Conservation (phyloP, 2,329 filamentous ascomycete species). For the Monilinia aucupariae region DNA sequence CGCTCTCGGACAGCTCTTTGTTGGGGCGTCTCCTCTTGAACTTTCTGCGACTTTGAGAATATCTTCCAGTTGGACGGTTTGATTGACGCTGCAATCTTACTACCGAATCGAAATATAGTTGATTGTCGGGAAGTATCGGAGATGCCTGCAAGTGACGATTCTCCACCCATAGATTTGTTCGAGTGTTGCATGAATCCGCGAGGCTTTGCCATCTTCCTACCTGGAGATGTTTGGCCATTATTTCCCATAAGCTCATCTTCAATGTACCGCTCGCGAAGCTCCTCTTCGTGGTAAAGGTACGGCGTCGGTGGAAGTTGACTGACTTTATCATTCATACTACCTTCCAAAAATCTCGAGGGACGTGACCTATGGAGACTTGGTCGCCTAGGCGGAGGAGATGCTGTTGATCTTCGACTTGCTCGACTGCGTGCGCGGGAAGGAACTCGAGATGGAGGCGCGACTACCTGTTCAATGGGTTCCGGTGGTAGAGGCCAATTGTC, state of each 20-base stretch:
- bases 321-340: slow-evolving; percentile 77
- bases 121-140: slow-evolving; percentile 37
- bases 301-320: slow-evolving; percentile 54
- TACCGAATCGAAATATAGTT: slow-evolving; percentile 51
- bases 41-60: slow-evolving; percentile 27
- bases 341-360: slow-evolving; percentile 67
- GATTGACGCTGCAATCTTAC: slow-evolving; percentile 48
- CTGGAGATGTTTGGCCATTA: slow-evolving; percentile 5
- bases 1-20: slow-evolving; percentile 41
- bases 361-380: slow-evolving; percentile 40
- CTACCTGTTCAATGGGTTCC: slow-evolving; percentile 15
- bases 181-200: slow-evolving; percentile 20
- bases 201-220: slow-evolving; percentile 22
- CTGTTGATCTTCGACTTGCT: slow-evolving; percentile 28
- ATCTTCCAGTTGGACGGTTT: slow-evolving; percentile 48
- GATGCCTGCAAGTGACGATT: slow-evolving; percentile 24
- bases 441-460: slow-evolving; percentile 16
- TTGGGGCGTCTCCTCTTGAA: slow-evolving; percentile 40
- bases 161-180: slow-evolving; percentile 21
- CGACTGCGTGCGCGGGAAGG: slow-evolving; percentile 23
- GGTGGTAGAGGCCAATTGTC: slow-evolving; percentile 41
- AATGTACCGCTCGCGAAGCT: slow-evolving; percentile 22
- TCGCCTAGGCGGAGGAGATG: slow-evolving; percentile 18
- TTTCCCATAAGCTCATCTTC: slow-evolving; percentile 13
- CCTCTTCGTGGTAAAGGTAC: slow-evolving; percentile 30